Conservation (phyloP, 2,329 filamentous ascomycete genomes). For the Talaromyces albobiverticillius region DNA sequence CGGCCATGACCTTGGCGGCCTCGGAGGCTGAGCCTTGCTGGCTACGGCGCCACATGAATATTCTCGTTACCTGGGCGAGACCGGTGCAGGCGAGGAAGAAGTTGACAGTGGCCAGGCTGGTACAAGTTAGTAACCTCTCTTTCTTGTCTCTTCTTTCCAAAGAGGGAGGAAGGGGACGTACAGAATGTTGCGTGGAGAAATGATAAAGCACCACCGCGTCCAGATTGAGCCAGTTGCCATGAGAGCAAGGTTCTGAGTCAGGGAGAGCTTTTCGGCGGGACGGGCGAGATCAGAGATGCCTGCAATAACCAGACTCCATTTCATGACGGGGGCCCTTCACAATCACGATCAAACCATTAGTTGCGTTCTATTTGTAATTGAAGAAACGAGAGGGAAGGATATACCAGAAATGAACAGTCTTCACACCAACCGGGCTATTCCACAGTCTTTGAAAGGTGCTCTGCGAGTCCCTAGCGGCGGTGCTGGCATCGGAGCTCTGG, state of each 20-base stretch:
- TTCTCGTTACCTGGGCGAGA: constrained; percentile 75
- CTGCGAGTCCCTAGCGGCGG: constrained; percentile 43
- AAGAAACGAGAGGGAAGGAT: constrained; percentile 5
- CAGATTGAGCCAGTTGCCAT: constrained; percentile 92
- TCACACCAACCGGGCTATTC: constrained; percentile 76
- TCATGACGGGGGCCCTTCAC: constrained; percentile 91
- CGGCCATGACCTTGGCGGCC: constrained; percentile 36
- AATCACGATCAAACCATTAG: neutral
- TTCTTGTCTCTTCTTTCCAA: constrained; percentile 31
- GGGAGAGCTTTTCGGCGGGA: constrained; percentile 85
- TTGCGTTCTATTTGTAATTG: neutral
- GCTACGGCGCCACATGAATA: constrained; percentile 60
- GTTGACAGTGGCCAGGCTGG: constrained; percentile 87
- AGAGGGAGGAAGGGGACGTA: constrained; percentile 34
- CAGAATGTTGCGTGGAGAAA: constrained; percentile 90
- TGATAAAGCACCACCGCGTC: constrained; percentile 98
- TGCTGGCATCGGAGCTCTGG: constrained; percentile 63
- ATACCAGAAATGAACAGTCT: constrained; percentile 98
- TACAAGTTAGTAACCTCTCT: neutral
- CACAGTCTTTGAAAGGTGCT: constrained; percentile 71
- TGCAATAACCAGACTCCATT: constrained; percentile 90
- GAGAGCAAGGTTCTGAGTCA: constrained; percentile 87
- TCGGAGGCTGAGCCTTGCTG: constrained; percentile 50
- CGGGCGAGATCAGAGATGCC: constrained; percentile 89
- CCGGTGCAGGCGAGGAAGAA: constrained; percentile 94